These are phyloP conservation scores for Meyerozyma athensensis DNA, from an alignment of 1,139 yeast genomes.

Conservation along the genomic window DNA sequence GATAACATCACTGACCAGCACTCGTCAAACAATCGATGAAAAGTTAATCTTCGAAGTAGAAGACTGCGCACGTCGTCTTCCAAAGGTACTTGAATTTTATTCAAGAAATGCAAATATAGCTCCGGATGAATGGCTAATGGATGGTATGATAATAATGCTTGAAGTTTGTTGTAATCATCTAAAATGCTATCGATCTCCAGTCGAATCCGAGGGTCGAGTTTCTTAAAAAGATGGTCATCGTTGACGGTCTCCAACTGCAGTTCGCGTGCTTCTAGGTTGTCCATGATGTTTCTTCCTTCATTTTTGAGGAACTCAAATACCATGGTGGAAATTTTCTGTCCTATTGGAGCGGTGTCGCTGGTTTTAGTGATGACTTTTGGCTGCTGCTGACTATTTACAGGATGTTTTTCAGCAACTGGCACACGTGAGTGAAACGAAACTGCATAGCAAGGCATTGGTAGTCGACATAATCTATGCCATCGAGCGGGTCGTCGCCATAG, in stretches of 20 bases:
- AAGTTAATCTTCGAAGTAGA: conserved; percentile 24
- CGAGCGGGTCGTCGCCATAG: conserved; percentile 1
- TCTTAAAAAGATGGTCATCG: conserved; percentile 2
- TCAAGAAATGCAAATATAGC: conserved; percentile 22
- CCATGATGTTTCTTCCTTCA: conserved; percentile 7
- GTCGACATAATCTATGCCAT: background rate
- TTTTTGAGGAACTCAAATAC: conserved; percentile 5
- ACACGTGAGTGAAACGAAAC: background rate
- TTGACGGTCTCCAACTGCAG: conserved; percentile 6
- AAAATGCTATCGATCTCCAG: conserved; percentile 16
- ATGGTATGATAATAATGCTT: conserved; percentile 26
- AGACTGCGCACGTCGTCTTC: conserved; percentile 20
- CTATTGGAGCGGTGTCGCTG: background rate
- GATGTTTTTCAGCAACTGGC: background rate
- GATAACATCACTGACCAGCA: conserved; percentile 30
- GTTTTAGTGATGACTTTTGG: background rate
- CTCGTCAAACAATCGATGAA: conserved; percentile 25
- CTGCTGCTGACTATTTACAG: background rate
- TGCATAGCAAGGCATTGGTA: background rate
- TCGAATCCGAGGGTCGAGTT: conserved; percentile 15
- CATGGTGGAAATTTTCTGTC: conserved; percentile 4
- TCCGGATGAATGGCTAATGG: conserved; percentile 30
- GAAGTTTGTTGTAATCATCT: conserved; percentile 28
- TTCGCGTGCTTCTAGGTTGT: conserved; percentile 9
- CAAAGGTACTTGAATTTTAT: conserved; percentile 15